phyloP scores from a whole-genome alignment of 179 eudicot genomes.

The Amaranthus tricolor region DNA sequence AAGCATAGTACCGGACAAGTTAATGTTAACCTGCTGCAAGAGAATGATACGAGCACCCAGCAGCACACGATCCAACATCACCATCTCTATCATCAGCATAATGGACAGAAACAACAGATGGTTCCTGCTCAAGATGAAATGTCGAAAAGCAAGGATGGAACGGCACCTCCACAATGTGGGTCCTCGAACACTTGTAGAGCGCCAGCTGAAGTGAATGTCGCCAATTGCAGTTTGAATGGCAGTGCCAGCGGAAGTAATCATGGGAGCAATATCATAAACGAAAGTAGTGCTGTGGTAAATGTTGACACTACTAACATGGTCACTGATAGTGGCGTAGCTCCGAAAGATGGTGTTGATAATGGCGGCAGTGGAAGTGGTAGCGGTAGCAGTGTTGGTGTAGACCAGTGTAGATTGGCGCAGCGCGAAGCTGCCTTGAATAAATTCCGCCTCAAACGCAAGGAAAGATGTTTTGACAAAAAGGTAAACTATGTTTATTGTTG shows the following conservation, averaged over 20 bases:
- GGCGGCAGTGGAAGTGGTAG: constrained; percentile 39
- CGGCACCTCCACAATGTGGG: constrained; percentile 34
- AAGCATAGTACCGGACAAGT: no score
- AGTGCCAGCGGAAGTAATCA: constrained; percentile 63
- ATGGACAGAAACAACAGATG: constrained; percentile 36
- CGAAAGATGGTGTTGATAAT: constrained; percentile 31
- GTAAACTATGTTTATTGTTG: constrained; percentile 28
- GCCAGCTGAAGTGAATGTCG: constrained; percentile 42
- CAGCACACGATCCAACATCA: constrained; percentile 51
- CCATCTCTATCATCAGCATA: constrained; percentile 56
- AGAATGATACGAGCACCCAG: constrained; percentile 22
- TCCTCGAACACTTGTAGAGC: constrained; percentile 30
- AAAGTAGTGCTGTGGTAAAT: constrained; percentile 29
- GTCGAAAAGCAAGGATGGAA: constrained; percentile 31
- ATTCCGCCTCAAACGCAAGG: constrained; percentile 66
- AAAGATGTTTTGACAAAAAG: constrained; percentile 71
- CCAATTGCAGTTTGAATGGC: constrained; percentile 45
- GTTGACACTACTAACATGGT: constrained; percentile 38
- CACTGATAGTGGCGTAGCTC: constrained; percentile 39
- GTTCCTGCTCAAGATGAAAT: constrained; percentile 29
- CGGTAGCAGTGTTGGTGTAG: constrained; percentile 46
- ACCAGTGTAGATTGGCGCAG: constrained; percentile 42
- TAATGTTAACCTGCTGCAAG: constrained; percentile 22
- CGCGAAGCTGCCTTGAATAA: constrained; percentile 64
- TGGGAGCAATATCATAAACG: constrained; percentile 50